A percentile compares a stretch with the other conserved stretches of the same genome.
phyloP scores from a whole-genome alignment of 2,329 filamentous ascomycete species.

The Neocatenulostroma microsporum region DNA sequence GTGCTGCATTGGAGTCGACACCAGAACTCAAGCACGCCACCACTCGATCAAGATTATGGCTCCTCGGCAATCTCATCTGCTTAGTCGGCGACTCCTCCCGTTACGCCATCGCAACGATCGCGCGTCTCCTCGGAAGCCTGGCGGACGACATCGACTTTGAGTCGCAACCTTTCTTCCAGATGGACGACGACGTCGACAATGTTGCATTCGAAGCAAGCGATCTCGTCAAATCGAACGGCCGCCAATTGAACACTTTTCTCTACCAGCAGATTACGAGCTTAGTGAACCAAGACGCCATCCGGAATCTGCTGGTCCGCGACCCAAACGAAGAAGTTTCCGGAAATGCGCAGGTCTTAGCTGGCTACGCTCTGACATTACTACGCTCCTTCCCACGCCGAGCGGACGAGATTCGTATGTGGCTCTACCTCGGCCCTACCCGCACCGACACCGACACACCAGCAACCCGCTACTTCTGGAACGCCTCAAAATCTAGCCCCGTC shows the following conservation, averaged over 20 bases:
- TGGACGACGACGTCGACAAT: conserved; percentile 28
- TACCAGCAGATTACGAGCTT: conserved; percentile 60
- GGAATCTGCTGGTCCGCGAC: conserved; percentile 30
- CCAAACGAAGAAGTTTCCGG: conserved; percentile 34
- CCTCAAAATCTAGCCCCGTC: conserved; percentile 49
- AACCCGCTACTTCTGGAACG: conserved; percentile 79
- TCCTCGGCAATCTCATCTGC: conserved; percentile 53
- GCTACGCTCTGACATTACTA: conserved; percentile 77
- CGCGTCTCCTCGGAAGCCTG: conserved; percentile 48
- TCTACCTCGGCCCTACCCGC: conserved; percentile 63
- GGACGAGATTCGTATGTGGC: conserved; percentile 89
- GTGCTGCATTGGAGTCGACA: conserved; percentile 12
- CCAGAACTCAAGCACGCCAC: conserved; percentile 7
- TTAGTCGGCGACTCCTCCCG: conserved; percentile 12
- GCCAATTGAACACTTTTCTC: conserved; percentile 44
- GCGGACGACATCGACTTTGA: conserved; percentile 51
- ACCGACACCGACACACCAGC: conserved; percentile 52
- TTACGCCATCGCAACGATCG: conserved; percentile 48
- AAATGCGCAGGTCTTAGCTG: conserved; percentile 67
- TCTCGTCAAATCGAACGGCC: conserved; percentile 31
- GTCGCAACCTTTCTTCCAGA: conserved; percentile 18
- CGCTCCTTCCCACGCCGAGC: conserved; percentile 73
- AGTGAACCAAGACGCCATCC: conserved; percentile 67
- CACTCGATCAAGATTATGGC: conserved; percentile 43
- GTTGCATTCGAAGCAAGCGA: conserved; percentile 35